Evolutionary conservation across 176 grass and related monocot genomes (phyloP), one percentile per base, ranked within the genome.

Genomic region (Avena atlantica): DNA sequence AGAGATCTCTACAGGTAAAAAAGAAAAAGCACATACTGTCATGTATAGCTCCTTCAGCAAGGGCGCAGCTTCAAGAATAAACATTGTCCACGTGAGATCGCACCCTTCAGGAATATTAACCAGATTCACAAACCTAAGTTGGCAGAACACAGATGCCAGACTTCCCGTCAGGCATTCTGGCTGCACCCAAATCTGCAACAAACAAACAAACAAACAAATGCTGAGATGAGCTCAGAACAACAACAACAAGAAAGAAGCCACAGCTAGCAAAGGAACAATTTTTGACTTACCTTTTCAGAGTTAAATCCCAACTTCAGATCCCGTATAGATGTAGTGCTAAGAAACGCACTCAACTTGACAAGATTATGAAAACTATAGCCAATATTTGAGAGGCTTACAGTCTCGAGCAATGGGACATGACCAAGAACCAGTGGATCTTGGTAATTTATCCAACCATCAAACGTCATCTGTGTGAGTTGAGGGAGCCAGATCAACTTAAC

Each of bases 371-470:
- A 45, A 21, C 19, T 6, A 6, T n/a, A 11, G 69, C 9, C 69
- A 12, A 42, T 0, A 72, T 72, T 72, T 47, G 69, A 21, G 69
- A 72, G 40, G 69, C 69, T 45, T 72, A 72, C 37, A 72, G 3
- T 17, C 40, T 45, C 69, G 0, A 72, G 69, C 37, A 72, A 45
- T 72, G 69, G 69, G 10, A 72, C 68, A 71, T 71, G 68, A 44
- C 37, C 68, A 71, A 71, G 1, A 12, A 71, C 9, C 9, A 71
- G 36, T n/a, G 68, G 68, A 71, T 71, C 68, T n/a, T 71, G 4
- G 0, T 5, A 71, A n/a, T 21, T 8, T n/a, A 45, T 11, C 68
- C 68, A 71, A 44, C 3, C 66, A 10, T 70, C 34, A 40, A 68
- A 68, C 6, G 7, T 13, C 65, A 68, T 0, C 6, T 9, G 31